phyloP scores from a whole-genome alignment of 805 yeast genomes.

The Phaffomyces opuntiae region DNA sequence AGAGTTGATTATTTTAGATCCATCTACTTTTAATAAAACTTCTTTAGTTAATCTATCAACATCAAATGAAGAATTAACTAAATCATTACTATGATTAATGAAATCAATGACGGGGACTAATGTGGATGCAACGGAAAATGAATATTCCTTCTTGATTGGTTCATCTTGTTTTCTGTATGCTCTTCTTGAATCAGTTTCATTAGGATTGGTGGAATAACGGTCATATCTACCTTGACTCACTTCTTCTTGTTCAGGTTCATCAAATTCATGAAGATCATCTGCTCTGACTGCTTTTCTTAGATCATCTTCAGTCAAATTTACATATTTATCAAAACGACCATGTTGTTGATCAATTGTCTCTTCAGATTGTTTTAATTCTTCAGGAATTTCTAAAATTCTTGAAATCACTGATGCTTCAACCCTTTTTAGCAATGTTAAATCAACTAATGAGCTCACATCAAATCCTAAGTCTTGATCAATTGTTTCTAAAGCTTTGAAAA shows the following conservation, averaged over 20 bases:
- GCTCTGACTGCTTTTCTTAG: constrained; percentile 1
- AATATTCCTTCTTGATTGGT: constrained; percentile 20
- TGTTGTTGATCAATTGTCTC: neutral
- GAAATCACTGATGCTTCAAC: constrained; percentile 45
- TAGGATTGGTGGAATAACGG: neutral
- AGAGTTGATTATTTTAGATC: constrained; percentile 3
- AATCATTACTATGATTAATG: constrained; percentile 48
- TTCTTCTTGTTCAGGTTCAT: constrained; percentile 2
- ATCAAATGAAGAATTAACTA: constrained; percentile 52
- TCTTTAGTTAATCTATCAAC: constrained; percentile 41
- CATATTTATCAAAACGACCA: constrained; percentile 4
- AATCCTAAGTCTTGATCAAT: constrained; percentile 23
- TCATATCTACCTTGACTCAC: constrained; percentile 2
- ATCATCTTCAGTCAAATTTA: constrained; percentile 1
- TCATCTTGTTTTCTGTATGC: constrained; percentile 2
- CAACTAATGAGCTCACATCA: constrained; percentile 3
- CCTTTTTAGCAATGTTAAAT: constrained; percentile 13
- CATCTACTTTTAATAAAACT: constrained; percentile 30
- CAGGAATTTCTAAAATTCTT: constrained; percentile 60
- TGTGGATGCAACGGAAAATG: constrained; percentile 43
- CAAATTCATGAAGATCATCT: neutral
- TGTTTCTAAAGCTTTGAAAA: constrained; percentile 15
- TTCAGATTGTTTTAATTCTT: constrained; percentile 8
- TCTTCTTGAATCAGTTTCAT: constrained; percentile 5
- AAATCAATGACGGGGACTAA: constrained; percentile 64